Evolutionary conservation across 108 stramenopile genomes (phyloP).

Genomic region (Pseudonitzschia pungens): DNA sequence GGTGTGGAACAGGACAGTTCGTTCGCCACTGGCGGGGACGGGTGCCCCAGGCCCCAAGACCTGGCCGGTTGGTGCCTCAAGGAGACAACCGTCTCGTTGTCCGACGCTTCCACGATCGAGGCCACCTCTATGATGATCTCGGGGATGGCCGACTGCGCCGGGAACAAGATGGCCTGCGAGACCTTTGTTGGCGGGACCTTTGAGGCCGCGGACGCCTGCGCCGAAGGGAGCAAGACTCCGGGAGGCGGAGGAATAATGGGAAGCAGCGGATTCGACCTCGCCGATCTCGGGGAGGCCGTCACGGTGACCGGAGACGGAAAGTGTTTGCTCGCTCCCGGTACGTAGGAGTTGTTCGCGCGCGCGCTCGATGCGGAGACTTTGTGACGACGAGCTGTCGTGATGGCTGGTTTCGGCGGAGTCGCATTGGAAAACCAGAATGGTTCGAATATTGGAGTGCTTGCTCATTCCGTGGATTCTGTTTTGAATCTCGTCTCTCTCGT

Average conservation of each 20-base stretch:
- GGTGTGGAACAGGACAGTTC: slow-evolving; percentile 9
- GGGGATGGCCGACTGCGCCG: slow-evolving; percentile 26
- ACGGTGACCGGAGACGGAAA: neutral
- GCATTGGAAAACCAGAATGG: too few species aligned
- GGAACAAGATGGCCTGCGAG: slow-evolving; percentile 40
- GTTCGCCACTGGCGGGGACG: slow-evolving; percentile 18
- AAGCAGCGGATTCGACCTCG: neutral
- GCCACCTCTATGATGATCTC: slow-evolving; percentile 30
- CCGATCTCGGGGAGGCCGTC: neutral
- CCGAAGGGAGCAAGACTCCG: neutral
- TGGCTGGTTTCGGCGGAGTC: too few species aligned
- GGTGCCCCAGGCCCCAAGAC: slow-evolving; percentile 5
- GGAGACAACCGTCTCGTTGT: neutral
- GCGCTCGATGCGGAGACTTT: too few species aligned
- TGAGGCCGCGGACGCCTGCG: slow-evolving; percentile 23
- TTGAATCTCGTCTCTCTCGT: too few species aligned
- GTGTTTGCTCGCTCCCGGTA: slow-evolving; percentile 14
- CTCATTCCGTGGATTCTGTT: too few species aligned
- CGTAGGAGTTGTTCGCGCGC: neutral
- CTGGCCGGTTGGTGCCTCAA: slow-evolving; percentile 44
- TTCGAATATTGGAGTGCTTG: too few species aligned
- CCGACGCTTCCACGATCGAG: slow-evolving; percentile 18
- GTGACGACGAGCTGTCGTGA: too few species aligned
- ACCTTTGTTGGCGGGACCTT: slow-evolving; percentile 38
- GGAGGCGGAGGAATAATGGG: slow-evolving; percentile 1